Conservation (phyloP, 2,329 filamentous ascomycete species). For the Phymatotrichopsis omnivora region DNA sequence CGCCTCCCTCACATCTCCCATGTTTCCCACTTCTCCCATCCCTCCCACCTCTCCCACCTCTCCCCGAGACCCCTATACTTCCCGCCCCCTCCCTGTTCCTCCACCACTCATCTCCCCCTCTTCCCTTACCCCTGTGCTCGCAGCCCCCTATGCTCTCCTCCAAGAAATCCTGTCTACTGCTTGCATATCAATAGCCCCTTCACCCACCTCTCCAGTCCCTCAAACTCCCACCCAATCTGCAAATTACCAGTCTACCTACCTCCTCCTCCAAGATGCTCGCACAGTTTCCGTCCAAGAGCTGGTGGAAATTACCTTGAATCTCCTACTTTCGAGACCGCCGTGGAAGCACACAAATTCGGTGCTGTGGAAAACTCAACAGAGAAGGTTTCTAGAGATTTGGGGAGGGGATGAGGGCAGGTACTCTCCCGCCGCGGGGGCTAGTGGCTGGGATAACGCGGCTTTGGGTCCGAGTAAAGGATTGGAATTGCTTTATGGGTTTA, state of each 20-base stretch:
- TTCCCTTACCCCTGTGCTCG: too few relatives aligned
- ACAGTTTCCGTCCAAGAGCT: conserved; percentile 10
- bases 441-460: neutral
- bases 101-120: too few relatives aligned
- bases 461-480: conserved; percentile 6
- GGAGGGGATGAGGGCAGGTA: neutral
- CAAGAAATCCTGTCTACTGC: conserved; percentile 6
- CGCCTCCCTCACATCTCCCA: too few relatives aligned
- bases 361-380: neutral
- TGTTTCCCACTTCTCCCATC: too few relatives aligned
- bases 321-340: conserved; percentile 18
- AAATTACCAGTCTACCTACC: conserved; percentile 2
- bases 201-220: neutral
- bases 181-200: conserved; percentile 1
- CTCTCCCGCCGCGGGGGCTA: neutral
- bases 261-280: conserved; percentile 12
- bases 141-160: conserved; percentile 12
- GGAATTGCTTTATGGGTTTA: conserved; percentile 5
- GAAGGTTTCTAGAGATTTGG: conserved; percentile 13
- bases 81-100: too few relatives aligned
- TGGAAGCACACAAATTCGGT: conserved; percentile 12
- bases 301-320: conserved; percentile 13
- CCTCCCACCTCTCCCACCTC: too few relatives aligned
- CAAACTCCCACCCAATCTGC: neutral
- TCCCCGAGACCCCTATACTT: too few relatives aligned